Evolutionary conservation across 2,329 filamentous ascomycete species (phyloP), one percentile per base, ranked within the genome.

Genomic region (Trichoderma brevicompactum): DNA sequence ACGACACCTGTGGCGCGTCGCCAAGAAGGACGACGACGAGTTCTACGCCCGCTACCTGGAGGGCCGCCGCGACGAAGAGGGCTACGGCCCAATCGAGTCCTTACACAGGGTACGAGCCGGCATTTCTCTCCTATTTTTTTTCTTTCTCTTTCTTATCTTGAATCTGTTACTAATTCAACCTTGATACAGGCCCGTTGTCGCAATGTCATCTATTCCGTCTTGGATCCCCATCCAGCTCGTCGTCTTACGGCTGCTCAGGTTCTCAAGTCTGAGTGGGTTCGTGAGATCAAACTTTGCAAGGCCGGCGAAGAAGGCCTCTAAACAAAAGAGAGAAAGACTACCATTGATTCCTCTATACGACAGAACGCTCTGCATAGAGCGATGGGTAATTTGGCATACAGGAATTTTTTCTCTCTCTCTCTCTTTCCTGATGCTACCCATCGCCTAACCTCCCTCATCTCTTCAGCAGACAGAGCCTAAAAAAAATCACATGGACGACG

Each of bases 161-260:
- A 60, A 44, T 53, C 32, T 49, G 34, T 32, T 23, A 46, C 40
- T 48, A 32, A 65, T 34, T 65, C 54, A 28, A 12, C 23, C 23
- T 38, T 3, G 8, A 50, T 8, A 46, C 19, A 98, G 94, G 94
- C 94, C 71, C 92, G 94, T 72, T 99, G 95, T 79, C 91, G 95
- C 68, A 99, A 99, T 73, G 95, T 99, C 73, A 97, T 99, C 75
- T 99, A 99, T 80, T 98, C 94, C 23, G 97, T 99, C 69, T 85
- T 99, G 52, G 95, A 99, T 75, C 95, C 95, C 36, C 97, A 97
- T 76, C 93, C 95, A 32, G 87, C 87, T 65, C 90, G 95, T 69
- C 92, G 95, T 72, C 94, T 99, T 76, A 97, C 93, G 36, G 94
- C 95, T 66, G 94, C 94, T 46, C 95, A 99, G 80, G 92, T 98